phyloP scores from a whole-genome alignment of 164 flowering plant species.

The Santalum album region DNA sequence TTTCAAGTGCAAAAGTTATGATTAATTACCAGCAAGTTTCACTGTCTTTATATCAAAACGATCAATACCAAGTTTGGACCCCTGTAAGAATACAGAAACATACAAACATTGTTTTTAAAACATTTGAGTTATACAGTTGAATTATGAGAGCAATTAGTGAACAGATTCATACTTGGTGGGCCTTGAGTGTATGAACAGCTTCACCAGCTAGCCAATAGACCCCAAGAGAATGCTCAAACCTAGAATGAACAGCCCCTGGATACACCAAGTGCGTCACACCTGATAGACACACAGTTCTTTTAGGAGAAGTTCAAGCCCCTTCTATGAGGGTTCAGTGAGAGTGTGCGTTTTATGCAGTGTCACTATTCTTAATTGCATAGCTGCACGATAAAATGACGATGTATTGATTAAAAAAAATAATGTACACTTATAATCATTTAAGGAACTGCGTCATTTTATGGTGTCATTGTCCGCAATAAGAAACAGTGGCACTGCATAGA shows the following conservation, averaged over 20 bases:
- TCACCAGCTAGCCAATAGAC: conserved; percentile 3
- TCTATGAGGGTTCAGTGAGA: too few species aligned
- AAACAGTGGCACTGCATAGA: too few species aligned
- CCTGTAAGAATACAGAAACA: not conserved
- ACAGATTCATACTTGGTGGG: not conserved
- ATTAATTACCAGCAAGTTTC: conserved; percentile 2
- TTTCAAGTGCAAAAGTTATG: not conserved
- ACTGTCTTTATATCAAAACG: conserved; percentile 1
- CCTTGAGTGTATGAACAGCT: not conserved
- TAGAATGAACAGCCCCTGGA: conserved; percentile 1
- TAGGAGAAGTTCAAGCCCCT: too few species aligned
- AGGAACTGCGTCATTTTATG: too few species aligned
- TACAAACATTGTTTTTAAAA: not conserved
- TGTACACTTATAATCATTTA: too few species aligned
- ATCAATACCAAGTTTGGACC: conserved; percentile 2
- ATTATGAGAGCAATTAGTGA: not conserved
- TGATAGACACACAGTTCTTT: not conserved
- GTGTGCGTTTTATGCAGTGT: too few species aligned
- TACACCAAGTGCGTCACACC: conserved; percentile 1
- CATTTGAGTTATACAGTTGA: not conserved
- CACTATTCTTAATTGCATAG: too few species aligned
- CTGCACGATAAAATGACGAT: too few species aligned
- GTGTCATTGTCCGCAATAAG: too few species aligned
- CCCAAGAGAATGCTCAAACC: conserved; percentile 6
- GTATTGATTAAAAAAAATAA: too few species aligned